A percentile compares a stretch with the other conserved stretches of the same genome.
phyloP scores from a whole-genome alignment of 306 rosid species.

The Dalbergia oliveri region DNA sequence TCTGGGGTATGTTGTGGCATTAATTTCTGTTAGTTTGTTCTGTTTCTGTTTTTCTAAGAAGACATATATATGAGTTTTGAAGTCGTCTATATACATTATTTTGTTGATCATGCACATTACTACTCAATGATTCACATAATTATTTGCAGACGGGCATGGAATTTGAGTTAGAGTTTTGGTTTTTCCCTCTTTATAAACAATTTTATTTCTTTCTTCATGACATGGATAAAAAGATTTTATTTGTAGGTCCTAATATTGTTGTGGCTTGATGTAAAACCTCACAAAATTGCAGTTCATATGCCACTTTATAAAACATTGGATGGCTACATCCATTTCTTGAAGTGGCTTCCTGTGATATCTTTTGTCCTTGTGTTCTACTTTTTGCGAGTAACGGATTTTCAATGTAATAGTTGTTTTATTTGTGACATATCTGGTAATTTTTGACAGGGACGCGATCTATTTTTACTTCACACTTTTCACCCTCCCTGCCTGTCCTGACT shows the following conservation, averaged over 20 bases:
- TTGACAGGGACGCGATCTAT: not conserved
- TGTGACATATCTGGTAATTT: conserved; percentile 13
- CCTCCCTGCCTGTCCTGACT: conserved; percentile 23
- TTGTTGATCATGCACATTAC: conserved; percentile 2
- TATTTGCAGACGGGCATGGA: conserved; percentile 31
- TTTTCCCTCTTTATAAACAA: not conserved
- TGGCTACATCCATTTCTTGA: conserved; percentile 37
- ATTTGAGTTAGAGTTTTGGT: conserved; percentile 19
- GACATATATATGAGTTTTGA: not conserved
- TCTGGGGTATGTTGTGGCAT: conserved; percentile 77
- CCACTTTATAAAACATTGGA: conserved; percentile 27
- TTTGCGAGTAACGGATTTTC: conserved; percentile 3
- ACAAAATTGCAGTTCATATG: not conserved
- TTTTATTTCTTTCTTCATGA: conserved; percentile 10
- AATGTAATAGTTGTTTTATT: conserved; percentile 13
- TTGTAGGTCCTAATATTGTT: not conserved
- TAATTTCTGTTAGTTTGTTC: conserved; percentile 23
- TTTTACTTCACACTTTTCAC: not conserved
- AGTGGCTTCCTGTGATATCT: conserved; percentile 6
- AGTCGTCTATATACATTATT: conserved; percentile 19
- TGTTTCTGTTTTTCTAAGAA: conserved; percentile 24
- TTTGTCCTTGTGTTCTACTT: conserved; percentile 13
- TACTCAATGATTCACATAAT: conserved; percentile 12
- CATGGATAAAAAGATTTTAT: not conserved
- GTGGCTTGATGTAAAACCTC: conserved; percentile 12